phyloP scores from a whole-genome alignment of 164 flowering plant genomes.

The Vitis cinerea region DNA sequence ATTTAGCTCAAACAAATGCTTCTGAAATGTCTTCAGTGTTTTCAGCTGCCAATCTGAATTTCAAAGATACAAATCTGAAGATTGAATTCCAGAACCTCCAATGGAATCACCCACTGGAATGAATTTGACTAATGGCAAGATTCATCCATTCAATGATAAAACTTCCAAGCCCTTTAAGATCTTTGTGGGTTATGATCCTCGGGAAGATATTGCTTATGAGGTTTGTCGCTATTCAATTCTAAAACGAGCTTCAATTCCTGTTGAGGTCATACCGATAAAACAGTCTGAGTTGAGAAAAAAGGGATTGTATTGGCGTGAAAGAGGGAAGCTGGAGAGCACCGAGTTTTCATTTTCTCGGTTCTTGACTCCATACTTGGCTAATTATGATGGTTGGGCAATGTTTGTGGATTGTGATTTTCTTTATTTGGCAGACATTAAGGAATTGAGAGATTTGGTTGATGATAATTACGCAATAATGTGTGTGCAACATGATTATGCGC shows the following conservation, averaged over 20 bases:
- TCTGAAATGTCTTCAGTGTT: no score
- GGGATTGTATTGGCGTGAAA: conserved; percentile 78
- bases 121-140: conserved; percentile 18
- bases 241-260: conserved; percentile 72
- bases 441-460: conserved; percentile 66
- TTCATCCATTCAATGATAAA: conserved; percentile 22
- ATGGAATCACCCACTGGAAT: background rate
- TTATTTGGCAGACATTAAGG: conserved; percentile 74
- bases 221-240: conserved; percentile 75
- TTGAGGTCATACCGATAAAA: conserved; percentile 69
- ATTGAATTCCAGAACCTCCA: no score
- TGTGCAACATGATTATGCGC: conserved; percentile 91
- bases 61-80: no score
- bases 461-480: conserved; percentile 88
- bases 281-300: conserved; percentile 67
- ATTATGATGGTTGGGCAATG: conserved; percentile 87
- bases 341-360: conserved; percentile 87
- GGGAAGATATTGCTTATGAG: conserved; percentile 81
- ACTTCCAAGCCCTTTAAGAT: conserved; percentile 57
- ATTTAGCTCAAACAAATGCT: no score
- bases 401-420: conserved; percentile 96
- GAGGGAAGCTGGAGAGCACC: conserved; percentile 82
- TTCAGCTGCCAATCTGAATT: no score
- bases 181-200: conserved; percentile 87
- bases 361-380: conserved; percentile 74